Percentiles rank a stretch among this genome's conserved stretches.
Conservation (phyloP, 148 eudicot species). For the Chenopodium album region DNA sequence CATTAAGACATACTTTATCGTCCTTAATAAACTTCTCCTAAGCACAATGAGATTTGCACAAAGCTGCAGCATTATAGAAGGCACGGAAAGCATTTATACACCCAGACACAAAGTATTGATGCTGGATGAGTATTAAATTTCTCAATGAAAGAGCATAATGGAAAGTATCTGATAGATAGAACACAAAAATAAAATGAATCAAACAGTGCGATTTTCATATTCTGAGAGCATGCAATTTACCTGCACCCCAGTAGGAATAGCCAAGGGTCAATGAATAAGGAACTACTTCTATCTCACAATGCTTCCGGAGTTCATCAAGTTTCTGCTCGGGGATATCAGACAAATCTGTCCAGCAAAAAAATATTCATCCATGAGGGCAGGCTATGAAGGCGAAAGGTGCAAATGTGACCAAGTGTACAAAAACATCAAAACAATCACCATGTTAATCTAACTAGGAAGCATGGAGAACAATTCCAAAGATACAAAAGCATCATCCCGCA, state of each 20-base stretch:
- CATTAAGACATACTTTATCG: not conserved
- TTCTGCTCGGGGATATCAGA: constrained; percentile 72
- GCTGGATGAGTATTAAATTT: not conserved
- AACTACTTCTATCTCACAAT: constrained; percentile 69
- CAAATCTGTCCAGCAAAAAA: constrained; percentile 52
- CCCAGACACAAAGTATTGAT: not conserved
- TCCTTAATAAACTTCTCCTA: not conserved
- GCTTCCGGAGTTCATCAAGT: constrained; percentile 64
- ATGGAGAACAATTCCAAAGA: not conserved
- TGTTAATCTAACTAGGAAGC: not conserved
- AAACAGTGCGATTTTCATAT: not conserved
- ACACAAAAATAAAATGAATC: not conserved
- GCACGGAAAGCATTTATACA: not conserved
- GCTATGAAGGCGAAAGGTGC: not conserved
- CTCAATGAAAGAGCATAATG: not conserved
- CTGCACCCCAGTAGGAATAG: constrained; percentile 95
- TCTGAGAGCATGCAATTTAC: constrained; percentile 40
- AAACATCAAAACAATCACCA: not conserved
- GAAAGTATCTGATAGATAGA: not conserved
- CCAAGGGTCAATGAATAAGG: constrained; percentile 85
- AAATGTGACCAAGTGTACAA: not conserved
- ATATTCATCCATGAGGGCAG: constrained; percentile 9
- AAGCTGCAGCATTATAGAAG: not conserved
- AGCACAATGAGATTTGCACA: not conserved
- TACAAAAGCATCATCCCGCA: not conserved